These are phyloP conservation scores for Citrus cavaleriei DNA, from an alignment of 345 rosid species.

Conservation along the genomic window DNA sequence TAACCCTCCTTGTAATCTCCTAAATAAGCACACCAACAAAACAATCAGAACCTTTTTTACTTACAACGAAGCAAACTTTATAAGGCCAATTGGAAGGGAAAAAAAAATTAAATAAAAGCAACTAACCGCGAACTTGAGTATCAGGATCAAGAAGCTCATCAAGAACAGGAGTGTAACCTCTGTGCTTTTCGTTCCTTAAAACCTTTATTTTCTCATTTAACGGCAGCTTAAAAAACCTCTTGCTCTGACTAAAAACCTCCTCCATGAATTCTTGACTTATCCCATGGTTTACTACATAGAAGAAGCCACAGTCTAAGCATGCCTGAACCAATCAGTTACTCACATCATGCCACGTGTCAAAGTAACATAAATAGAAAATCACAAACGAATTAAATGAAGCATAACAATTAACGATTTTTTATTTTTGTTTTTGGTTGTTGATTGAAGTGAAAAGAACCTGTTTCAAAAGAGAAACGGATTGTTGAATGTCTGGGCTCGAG, in stretches of 20 bases:
- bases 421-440: neutral
- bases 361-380: neutral
- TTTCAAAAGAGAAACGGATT: constrained; percentile 48
- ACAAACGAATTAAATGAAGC: neutral
- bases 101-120: neutral
- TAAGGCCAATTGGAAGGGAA: neutral
- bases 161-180: constrained; percentile 75
- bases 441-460: constrained; percentile 33
- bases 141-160: constrained; percentile 71
- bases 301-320: constrained; percentile 77
- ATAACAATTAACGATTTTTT: neutral
- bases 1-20: constrained; percentile 96
- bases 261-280: constrained; percentile 60
- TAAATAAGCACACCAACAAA: constrained; percentile 11
- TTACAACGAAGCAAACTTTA: neutral
- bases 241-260: constrained; percentile 61
- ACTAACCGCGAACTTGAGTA: constrained; percentile 54
- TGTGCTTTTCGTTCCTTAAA: constrained; percentile 60
- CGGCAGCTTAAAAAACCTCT: constrained; percentile 56
- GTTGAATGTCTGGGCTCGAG: constrained; percentile 32
- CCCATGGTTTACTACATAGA: constrained; percentile 80
- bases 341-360: neutral
- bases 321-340: constrained; percentile 35
- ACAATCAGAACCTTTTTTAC: neutral
- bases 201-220: constrained; percentile 59